Evolutionary conservation across 78 protist genomes (phyloP), one percentile per base, ranked within the genome.

Genomic region (Dictyostelium citrinum): DNA sequence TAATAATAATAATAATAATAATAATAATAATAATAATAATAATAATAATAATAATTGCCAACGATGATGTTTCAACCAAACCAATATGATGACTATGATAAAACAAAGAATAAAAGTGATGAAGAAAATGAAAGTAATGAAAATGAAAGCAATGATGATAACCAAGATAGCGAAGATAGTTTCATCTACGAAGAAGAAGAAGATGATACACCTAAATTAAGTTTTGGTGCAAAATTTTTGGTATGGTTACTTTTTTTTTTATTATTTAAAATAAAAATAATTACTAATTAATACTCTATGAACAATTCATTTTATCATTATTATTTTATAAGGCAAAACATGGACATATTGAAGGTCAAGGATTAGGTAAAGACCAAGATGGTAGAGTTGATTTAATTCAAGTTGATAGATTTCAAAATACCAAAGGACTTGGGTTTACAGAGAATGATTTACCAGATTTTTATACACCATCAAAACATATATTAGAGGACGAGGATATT

Each of bases 271-370:
- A 68, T 27, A 39, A 39, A 5, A 39, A 39, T 5, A 39, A 5
- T 39, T 39, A 39, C 43, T 39, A 39, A 39, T 39, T 4, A 4
- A 37, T 37, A 37, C 3, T 37, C 3, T 37, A 37, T 4, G 3
- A 37, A 37, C 3, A 37, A 3, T 37, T 37, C 1, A 3, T 37
- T 3, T 37, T 37, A 37, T 37, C 3, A 37, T 37, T 37, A 37
- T 37, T 37, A 37, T 37, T 37, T 37, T 37, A 3, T 37, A 37
- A 37, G 71, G 41, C 31, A 46, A 78, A 78, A 78, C 68, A 49
- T 27, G 88, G 88, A 24, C 70, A 82, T 64, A 11, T 24, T 22
- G 88, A 35, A 39, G 88, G 88, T 14, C 46, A 82, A 64, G 88
- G 88, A 33, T 64, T 82, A 41, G 88, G 88, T 37, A 64, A 37